Evolutionary conservation across 2,329 filamentous ascomycete genomes (phyloP), one percentile per base, ranked within the genome.

Genomic region (Fusarium tanahbumbuense): DNA sequence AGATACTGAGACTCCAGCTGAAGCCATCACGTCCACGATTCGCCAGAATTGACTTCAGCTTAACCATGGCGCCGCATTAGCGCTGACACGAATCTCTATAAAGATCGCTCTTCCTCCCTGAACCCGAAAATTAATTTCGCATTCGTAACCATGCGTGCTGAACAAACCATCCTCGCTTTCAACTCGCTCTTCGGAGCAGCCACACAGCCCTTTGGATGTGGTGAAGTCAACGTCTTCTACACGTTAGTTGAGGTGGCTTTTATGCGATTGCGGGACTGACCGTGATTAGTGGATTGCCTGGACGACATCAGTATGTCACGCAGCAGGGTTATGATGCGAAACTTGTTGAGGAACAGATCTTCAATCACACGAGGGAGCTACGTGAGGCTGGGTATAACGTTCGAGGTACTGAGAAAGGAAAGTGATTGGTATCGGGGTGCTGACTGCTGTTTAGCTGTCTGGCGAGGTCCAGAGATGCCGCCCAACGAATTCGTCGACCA

Each of bases 341-440:
- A 0, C 40, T 65, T 6, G 48, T 46, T 0, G 60, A 65, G 1
- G n/a, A 50, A 2, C 62, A 65, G 11, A 65, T 65, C 1, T 65
- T 65, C 5, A 65, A 65, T 8, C 60, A 65, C 11, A 65, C 62
- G 4, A 41, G 62, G 2, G 46, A 48, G 20, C 18, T 65, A 0
- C 46, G 52, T 0, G 60, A 65, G 4, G 60, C 60, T 4, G 60
- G 62, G 1, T 65, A 65, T 3, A 65, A 64, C 3, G 60, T 65
- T 0, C 37, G 58, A n/a, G 60, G 57, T 57, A 28, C 8, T 0
- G 1, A 2, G 0, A 2, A 2, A 9, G 1, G 1, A 0, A 0
- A 0, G 6, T 7, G 0, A n/a, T 4, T 0, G 2, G 0, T 5
- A 4, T n/a, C 10, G 6, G 0, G 1, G 1, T n/a, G 8, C 20